Conservation (phyloP, 305 asterid genomes). For the Solanum hybrid region DNA sequence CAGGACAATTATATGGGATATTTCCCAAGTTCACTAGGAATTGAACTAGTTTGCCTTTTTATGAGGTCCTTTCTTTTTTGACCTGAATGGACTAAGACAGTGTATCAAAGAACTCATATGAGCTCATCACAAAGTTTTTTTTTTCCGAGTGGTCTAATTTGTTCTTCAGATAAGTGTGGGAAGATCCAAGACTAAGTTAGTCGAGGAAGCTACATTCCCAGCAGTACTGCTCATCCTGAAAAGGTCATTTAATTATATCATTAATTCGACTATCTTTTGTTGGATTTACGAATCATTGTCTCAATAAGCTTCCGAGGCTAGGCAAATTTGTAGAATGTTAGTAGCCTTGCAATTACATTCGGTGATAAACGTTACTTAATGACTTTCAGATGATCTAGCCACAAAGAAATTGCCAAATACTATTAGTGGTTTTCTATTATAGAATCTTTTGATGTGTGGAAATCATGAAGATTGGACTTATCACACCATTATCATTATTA, state of each 20-base stretch:
- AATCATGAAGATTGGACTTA: background rate
- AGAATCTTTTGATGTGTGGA: background rate
- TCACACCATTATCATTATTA: background rate
- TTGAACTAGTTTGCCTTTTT: background rate
- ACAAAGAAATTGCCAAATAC: background rate
- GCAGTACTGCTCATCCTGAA: background rate
- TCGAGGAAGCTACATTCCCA: background rate
- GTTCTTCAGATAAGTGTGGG: background rate
- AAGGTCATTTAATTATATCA: background rate
- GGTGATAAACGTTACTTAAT: background rate
- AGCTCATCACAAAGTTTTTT: background rate
- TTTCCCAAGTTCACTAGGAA: background rate
- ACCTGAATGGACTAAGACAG: background rate
- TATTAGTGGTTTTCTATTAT: background rate
- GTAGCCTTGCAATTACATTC: background rate
- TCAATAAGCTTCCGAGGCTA: background rate
- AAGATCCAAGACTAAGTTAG: background rate
- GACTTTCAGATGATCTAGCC: background rate
- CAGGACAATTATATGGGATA: background rate
- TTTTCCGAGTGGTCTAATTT: background rate
- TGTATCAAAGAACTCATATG: background rate
- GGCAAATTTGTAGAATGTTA: background rate
- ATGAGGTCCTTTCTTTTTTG: background rate
- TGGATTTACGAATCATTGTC: background rate
- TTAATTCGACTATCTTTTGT: background rate